Evolutionary conservation across 495 filamentous ascomycete species (phyloP).

Genomic region (Amorphotheca resinae): DNA sequence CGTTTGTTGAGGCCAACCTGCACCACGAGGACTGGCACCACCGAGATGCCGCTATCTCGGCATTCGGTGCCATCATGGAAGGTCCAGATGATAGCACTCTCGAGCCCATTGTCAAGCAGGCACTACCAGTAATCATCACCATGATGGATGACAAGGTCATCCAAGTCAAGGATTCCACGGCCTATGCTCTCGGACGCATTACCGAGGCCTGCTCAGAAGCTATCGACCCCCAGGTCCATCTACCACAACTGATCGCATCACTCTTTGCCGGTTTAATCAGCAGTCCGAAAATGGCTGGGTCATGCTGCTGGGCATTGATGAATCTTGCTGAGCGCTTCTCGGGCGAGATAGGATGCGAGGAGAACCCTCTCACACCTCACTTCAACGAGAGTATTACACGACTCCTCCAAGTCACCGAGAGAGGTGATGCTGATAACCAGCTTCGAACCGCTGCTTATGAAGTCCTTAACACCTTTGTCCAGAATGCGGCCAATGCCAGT

Average conservation of each 20-base stretch:
- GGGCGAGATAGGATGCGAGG: constrained; percentile 58
- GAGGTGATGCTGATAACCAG: constrained; percentile 71
- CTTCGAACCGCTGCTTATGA: constrained; percentile 98
- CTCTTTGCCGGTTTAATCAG: constrained; percentile 86
- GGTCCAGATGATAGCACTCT: constrained; percentile 82
- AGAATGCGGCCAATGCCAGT: constrained; percentile 77
- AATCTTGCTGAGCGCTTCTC: constrained; percentile 93
- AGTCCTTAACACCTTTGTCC: constrained; percentile 86
- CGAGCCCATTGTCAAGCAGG: constrained; percentile 88
- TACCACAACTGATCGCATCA: constrained; percentile 69
- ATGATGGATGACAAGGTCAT: constrained; percentile 93
- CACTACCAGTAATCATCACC: constrained; percentile 71
- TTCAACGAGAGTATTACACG: constrained; percentile 86
- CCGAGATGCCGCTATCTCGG: constrained; percentile 89
- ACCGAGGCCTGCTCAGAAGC: constrained; percentile 81
- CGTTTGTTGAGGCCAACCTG: constrained; percentile 85
- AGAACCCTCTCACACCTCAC: constrained; percentile 79
- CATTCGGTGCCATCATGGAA: constrained; percentile 99
- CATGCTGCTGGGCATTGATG: constrained; percentile 99
- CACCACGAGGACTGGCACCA: constrained; percentile 83
- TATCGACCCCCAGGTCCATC: constrained; percentile 70
- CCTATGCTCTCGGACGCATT: constrained; percentile 90
- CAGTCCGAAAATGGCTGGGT: constrained; percentile 91
- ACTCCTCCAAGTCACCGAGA: constrained; percentile 73
- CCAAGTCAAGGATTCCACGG: constrained; percentile 92